Base-by-base conservation (phyloP, 1,284 basidiomycete genomes). In the Pyrrhoderma noxium region DNA sequence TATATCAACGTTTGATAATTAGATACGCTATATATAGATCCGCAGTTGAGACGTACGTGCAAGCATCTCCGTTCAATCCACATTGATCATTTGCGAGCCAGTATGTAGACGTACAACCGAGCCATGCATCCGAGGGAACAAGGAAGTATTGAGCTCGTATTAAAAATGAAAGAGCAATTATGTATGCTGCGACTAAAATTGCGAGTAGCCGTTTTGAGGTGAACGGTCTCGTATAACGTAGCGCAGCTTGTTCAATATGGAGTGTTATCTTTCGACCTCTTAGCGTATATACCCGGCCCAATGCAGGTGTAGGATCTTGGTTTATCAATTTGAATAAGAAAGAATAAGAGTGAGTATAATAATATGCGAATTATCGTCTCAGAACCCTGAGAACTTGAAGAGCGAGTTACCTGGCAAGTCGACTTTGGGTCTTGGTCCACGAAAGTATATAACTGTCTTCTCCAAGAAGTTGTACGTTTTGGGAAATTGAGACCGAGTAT, bases 21-120 rank as follows among this genome's bases (percentile, higher is more conserved):
- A 31, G 11, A 31, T 31, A 31, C 11, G 7, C 7, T 31, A 31
- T 11, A 5, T 31, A 31, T 5, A 31, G 27, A 31, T 31, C 27
- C 27, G 27, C 27, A 11, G 27, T 31, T 11, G 27, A 31, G 27
- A 31, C 27, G 27, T 31, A 31, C 27, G 65, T 70, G 64, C 91
- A 93, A 2, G 63, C 58, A 19, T 68, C 58, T 0, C 89, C 91
- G 58, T 93, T 68, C 25, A 92, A 65, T 4, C 90, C 91, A 60
- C 92, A 94, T n/a, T 72, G 76, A 57, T 81, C 77, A 54, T 86
- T 77, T 14, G 76, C 69, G 4, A 70, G 60, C 85, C 85, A 90
- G 60, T 80, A 88, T 2, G 82, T 76, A 3, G 81, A 74, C 2
- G 84, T 87, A 61, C 87, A 89, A 25, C 69, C 74, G 42, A 83